Evolutionary conservation across 1,139 yeast species (phyloP).

Genomic region (Tardiomyces blankii): DNA sequence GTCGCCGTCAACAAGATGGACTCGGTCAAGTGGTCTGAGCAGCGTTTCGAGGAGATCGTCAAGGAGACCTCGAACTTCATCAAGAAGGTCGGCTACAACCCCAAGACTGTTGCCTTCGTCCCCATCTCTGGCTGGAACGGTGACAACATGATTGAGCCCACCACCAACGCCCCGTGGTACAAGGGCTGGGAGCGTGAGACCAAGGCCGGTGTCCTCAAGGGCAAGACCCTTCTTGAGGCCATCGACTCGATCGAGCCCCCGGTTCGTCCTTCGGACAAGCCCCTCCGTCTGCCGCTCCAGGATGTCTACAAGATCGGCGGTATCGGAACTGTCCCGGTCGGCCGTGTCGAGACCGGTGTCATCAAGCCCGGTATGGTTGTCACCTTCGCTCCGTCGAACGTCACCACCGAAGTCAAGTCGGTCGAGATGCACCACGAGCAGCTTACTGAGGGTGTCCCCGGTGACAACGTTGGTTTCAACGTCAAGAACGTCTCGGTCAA

Average conservation of each 20-base stretch:
- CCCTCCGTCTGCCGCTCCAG: constrained; percentile 85
- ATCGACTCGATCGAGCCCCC: constrained; percentile 84
- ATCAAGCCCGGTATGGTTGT: constrained; percentile 90
- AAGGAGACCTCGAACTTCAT: constrained; percentile 82
- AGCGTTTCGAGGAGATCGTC: constrained; percentile 69
- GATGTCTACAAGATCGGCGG: constrained; percentile 93
- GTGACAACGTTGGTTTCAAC: constrained; percentile 95
- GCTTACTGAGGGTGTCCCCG: constrained; percentile 77
- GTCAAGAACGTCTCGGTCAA: constrained; percentile 89
- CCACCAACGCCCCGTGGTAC: constrained; percentile 83
- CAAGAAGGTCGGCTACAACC: constrained; percentile 92
- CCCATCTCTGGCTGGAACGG: constrained; percentile 94
- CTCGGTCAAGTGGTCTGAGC: constrained; percentile 77
- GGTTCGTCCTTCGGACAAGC: constrained; percentile 76
- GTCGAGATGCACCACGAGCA: constrained; percentile 93
- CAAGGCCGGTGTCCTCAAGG: constrained; percentile 67
- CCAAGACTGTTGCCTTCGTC: constrained; percentile 83
- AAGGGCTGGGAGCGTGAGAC: constrained; percentile 85
- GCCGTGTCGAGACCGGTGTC: constrained; percentile 88
- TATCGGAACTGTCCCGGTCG: constrained; percentile 91
- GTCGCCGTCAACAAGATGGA: constrained; percentile 94
- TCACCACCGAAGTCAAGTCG: constrained; percentile 87
- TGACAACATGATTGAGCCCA: constrained; percentile 83
- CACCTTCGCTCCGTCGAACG: constrained; percentile 86
- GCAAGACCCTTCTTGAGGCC: constrained; percentile 83